These are phyloP conservation scores for Neospora caninum DNA, from an alignment of 169 alveolate species.

Conservation along the genomic window DNA sequence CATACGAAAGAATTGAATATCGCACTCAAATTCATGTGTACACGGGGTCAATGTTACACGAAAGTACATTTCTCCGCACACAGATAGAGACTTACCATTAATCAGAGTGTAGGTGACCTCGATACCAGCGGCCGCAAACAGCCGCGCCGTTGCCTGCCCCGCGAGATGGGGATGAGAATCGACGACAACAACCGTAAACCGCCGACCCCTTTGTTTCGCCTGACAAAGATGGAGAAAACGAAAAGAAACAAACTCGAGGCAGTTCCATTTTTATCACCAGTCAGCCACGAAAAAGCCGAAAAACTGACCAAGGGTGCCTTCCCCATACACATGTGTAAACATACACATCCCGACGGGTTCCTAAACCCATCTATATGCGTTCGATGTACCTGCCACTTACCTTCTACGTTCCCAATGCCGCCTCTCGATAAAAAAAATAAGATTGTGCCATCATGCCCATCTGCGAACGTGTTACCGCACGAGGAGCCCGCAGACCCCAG, in stretches of 20 bases:
- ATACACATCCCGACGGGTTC: neutral
- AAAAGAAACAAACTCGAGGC: neutral
- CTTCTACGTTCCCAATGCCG: no score
- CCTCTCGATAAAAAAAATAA: no score
- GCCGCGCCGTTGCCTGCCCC: conserved; percentile 24
- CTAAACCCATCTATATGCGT: neutral
- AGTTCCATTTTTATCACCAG: neutral
- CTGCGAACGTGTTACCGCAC: no score
- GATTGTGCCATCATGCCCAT: no score
- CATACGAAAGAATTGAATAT: no score
- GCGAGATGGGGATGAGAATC: conserved; percentile 13
- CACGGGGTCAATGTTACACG: neutral
- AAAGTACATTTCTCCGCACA: neutral
- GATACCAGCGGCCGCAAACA: conserved; percentile 37
- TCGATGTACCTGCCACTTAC: no score
- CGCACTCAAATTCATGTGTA: neutral
- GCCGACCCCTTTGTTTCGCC: conserved; percentile 20
- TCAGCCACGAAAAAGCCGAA: neutral
- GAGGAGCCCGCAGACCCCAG: no score
- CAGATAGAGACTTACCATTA: neutral
- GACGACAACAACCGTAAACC: conserved; percentile 42
- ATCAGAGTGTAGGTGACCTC: conserved; percentile 37
- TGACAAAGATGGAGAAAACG: neutral
- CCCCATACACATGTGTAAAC: neutral
- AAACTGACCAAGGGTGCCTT: no score